phyloP scores from a whole-genome alignment of 1,139 yeast genomes.

The Yamadazyma mexicana region DNA sequence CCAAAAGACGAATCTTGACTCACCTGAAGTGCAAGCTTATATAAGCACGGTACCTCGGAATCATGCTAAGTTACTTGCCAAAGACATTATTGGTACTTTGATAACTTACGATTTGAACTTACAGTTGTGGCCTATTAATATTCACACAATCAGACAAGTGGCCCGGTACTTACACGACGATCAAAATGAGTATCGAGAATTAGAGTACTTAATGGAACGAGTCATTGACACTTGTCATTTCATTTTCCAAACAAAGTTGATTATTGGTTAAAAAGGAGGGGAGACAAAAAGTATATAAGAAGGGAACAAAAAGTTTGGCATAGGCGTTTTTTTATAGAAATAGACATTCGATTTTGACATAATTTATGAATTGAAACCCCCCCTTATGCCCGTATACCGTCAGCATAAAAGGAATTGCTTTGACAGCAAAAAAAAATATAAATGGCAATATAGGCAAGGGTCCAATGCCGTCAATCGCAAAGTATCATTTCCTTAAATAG shows the following conservation, averaged over 20 bases:
- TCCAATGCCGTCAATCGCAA: no score
- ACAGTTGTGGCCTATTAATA: conserved; percentile 36
- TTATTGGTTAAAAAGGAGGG: conserved; percentile 16
- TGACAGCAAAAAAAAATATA: no score
- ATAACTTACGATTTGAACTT: conserved; percentile 35
- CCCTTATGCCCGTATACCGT: no score
- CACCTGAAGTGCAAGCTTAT: conserved; percentile 20
- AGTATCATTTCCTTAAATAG: no score
- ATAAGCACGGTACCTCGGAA: conserved; percentile 24
- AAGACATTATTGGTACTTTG: conserved; percentile 39
- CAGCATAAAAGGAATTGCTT: no score
- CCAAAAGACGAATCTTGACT: conserved; percentile 19
- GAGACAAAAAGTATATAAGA: neutral
- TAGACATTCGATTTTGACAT: neutral
- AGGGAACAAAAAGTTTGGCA: neutral
- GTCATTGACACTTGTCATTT: conserved; percentile 28
- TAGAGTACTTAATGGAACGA: conserved; percentile 26
- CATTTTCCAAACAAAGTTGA: conserved; percentile 17
- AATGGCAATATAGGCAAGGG: no score
- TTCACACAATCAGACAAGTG: conserved; percentile 33
- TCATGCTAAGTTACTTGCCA: conserved; percentile 30
- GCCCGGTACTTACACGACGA: conserved; percentile 30
- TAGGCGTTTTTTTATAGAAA: neutral
- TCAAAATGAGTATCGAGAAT: conserved; percentile 24
- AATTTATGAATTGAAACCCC: no score